Base-by-base conservation (phyloP, 495 filamentous ascomycete species). In the Amniculicola lignicola region DNA sequence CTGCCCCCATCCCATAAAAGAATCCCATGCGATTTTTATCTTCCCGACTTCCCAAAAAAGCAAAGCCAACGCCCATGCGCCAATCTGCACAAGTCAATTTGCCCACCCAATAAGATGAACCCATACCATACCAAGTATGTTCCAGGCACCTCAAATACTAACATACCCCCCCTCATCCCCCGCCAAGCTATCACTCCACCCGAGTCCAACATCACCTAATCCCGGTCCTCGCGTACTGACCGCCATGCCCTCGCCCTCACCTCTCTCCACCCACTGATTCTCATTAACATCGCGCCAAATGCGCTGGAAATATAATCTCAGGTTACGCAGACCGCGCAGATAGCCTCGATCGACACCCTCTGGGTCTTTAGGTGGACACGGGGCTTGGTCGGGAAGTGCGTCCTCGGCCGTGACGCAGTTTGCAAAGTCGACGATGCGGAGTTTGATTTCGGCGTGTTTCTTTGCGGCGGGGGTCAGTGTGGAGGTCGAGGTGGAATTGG, bases 371-470 rank as follows among this genome's bases (percentile, higher is more conserved):
- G 94, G 93, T 15, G 94, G 94, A 56, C 92, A 96, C 24, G 82
- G 76, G 24, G 81, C 79, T 48, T 79, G 74, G 5, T 82, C 74
- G 19, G 82, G 70, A 15, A 82, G 54, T 25, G 76, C 70, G 63
- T 96, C 89, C 46, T 91, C 89, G 3, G 88, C 86, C 9, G 90
- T 96, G 6, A 97, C 86, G 59, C 91, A 96, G 66, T 98, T 98
- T 22, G 93, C 93, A 75, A 98, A 98, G 68, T 98, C 93, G 38
- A 95, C 91, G 67, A 98, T 95, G 70, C 96, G 96, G 67, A 98
- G 79, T 64, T 95, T 86, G 54, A 98, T 88, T 44, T 84, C 77
- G 7, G 72, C 68, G 51, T 63, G 64, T 51, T 65, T 73, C 39
- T 65, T 70, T 11, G 36, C n/a, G n/a, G n/a, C n/a, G n/a, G 23